phyloP scores from a whole-genome alignment of 2,329 filamentous ascomycete species.

The Myrmaecium sp. region DNA sequence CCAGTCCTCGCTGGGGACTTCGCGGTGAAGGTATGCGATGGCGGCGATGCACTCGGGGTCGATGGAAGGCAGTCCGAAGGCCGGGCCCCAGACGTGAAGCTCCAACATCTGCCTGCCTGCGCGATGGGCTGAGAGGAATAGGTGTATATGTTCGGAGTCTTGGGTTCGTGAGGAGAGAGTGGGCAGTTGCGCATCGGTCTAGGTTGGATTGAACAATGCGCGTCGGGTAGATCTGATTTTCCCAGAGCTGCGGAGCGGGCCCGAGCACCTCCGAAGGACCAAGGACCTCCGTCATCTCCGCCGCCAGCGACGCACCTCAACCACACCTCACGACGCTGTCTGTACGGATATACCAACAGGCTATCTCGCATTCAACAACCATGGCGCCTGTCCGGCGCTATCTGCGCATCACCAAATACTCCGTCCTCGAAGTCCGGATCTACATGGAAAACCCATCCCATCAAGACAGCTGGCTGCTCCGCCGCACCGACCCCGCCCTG shows the following conservation, averaged over 20 bases:
- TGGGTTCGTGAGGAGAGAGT: too few relatives aligned
- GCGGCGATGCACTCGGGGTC: conserved; percentile 79
- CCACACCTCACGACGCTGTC: too few relatives aligned
- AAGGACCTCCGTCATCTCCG: conserved; percentile 1
- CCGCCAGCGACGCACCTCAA: not conserved
- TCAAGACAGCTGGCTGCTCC: conserved; percentile 67
- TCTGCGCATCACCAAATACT: conserved; percentile 79
- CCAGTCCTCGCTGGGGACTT: conserved; percentile 36
- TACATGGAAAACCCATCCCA: conserved; percentile 86
- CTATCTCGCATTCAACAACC: too few relatives aligned
- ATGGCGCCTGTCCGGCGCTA: conserved; percentile 88
- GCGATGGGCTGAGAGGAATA: too few relatives aligned
- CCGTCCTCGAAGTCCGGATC: conserved; percentile 89
- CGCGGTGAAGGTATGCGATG: conserved; percentile 56
- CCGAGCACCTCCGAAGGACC: conserved; percentile 2
- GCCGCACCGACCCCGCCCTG: conserved; percentile 57
- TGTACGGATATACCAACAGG: too few relatives aligned
- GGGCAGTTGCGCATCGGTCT: conserved; percentile 1
- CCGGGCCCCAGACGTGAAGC: conserved; percentile 80
- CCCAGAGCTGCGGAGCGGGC: conserved; percentile 3
- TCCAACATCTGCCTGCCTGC: conserved; percentile 53
- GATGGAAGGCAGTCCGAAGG: conserved; percentile 76
- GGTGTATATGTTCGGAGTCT: too few relatives aligned
- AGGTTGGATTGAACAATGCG: not conserved
- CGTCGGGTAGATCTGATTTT: conserved; percentile 2